Evolutionary conservation across 257 asterid species (phyloP), one percentile per base, ranked within the genome.

Genomic region (Scutellaria galericulata): DNA sequence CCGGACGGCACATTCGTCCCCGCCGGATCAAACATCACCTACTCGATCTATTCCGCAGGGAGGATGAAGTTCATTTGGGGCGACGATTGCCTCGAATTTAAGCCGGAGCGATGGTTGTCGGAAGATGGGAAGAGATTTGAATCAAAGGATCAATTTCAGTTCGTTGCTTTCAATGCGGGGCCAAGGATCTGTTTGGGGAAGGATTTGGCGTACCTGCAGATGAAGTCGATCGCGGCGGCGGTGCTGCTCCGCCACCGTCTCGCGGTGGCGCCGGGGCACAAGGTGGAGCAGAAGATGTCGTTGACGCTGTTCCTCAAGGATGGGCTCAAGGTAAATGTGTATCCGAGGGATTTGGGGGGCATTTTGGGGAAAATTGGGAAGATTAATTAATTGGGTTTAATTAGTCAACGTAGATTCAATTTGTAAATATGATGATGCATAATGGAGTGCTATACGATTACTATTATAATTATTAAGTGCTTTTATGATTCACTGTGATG

Each of bases 61-160:
- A 68, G 89, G 78, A 85, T 82, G 89, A 57, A 85, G 75, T 79
- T 64, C 77, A 80, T 82, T 7, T 85, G 89, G 89, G 89, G 89
- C 6, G 85, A 80, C 0, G 89, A 85, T 52, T 80, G 80, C 64
- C 71, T 79, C 10, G 89, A 85, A n/a, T 85, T 85, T 24, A 82
- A 82, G 79, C 89, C 89, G 18, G 89, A 85, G 70, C 56, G 89
- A 5, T 85, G 86, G 86, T 14, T 82, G 41, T 79, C 89, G 12
- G 75, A 66, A 10, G 82, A 80, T 13, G 89, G 82, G 13, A 62
- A 47, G 78, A 80, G 48, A 24, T 85, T 85, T 55, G 85, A 72
- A 35, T 7, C 75, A 15, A 77, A 72, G 56, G 87, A 85, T 66
- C 83, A 80, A 5, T 85, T 68, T 42, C 73, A 41, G 22, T 85